Evolutionary conservation across 192 early-diverging fungal genomes (phyloP).

Genomic region (Diversispora eburnea): DNA sequence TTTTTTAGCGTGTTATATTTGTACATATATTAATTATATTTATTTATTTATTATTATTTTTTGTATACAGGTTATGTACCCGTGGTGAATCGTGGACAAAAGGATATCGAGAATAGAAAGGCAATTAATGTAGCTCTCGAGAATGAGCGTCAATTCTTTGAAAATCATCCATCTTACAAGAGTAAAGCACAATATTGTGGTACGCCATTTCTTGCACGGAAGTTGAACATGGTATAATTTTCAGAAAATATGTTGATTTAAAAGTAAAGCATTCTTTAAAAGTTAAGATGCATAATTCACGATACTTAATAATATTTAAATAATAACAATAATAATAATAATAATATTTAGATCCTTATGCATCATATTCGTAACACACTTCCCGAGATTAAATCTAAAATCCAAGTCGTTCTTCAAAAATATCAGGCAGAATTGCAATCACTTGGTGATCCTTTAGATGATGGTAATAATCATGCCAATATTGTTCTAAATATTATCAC

Average conservation of each 20-base stretch:
- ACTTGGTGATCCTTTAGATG: conserved; percentile 88
- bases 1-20: neutral
- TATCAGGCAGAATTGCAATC: conserved; percentile 81
- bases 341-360: conserved; percentile 80
- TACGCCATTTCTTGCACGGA: conserved; percentile 96
- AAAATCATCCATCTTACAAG: conserved; percentile 90
- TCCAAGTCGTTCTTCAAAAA: conserved; percentile 76
- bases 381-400: conserved; percentile 99
- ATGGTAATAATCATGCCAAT: conserved; percentile 75
- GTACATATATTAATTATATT: neutral
- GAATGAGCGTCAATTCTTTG: conserved; percentile 87
- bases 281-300: too few relatives aligned
- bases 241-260: too few relatives aligned
- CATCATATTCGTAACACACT: conserved; percentile 98
- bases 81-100: conserved; percentile 98
- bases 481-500: conserved; percentile 96
- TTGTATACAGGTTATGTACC: conserved; percentile 84
- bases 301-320: too few relatives aligned
- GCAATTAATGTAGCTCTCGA: conserved; percentile 86
- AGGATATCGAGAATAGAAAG: conserved; percentile 95
- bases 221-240: conserved; percentile 81
- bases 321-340: too few relatives aligned
- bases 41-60: neutral
- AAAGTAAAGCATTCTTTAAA: too few relatives aligned
- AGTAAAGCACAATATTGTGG: conserved; percentile 99